Percentiles rank a stretch among this genome's conserved stretches.
phyloP scores from a whole-genome alignment of 306 rosid species.

The Quercus bicolor region DNA sequence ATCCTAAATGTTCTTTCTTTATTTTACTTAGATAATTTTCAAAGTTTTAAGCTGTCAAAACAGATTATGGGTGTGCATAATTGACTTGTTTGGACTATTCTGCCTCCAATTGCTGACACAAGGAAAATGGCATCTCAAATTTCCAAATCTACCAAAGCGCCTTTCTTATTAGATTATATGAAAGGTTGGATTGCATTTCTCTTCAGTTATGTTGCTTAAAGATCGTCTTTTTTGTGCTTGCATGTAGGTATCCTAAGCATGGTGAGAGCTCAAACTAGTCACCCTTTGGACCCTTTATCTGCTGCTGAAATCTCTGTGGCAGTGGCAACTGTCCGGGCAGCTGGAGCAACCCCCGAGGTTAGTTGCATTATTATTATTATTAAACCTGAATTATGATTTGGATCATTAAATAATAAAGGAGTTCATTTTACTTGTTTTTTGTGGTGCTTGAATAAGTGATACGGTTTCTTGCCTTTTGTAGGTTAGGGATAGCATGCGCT shows the following conservation, averaged over 20 bases:
- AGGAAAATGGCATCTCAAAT: background rate
- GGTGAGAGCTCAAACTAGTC: slow-evolving; percentile 67
- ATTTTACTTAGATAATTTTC: background rate
- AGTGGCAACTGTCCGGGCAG: slow-evolving; percentile 75
- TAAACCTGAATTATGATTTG: background rate
- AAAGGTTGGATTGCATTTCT: background rate
- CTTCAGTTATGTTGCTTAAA: background rate
- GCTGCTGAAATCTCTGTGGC: slow-evolving; percentile 91
- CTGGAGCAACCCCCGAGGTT: slow-evolving; percentile 86
- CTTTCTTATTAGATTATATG: background rate
- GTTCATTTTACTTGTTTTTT: background rate
- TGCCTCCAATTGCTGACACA: background rate
- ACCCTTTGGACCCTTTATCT: slow-evolving; percentile 76
- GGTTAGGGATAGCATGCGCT: slow-evolving; percentile 85
- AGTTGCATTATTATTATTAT: background rate
- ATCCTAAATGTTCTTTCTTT: background rate
- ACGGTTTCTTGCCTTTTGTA: slow-evolving; percentile 18
- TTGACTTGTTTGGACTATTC: background rate
- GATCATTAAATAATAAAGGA: slow-evolving; percentile 6
- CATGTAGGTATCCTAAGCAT: slow-evolving; percentile 54
- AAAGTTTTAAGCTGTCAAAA: background rate
- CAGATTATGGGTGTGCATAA: background rate
- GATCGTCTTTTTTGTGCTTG: slow-evolving; percentile 15
- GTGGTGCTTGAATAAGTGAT: slow-evolving; percentile 1
- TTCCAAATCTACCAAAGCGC: background rate